Evolutionary conservation across 257 asterid species (phyloP).

Genomic region (Salvia splendens): DNA sequence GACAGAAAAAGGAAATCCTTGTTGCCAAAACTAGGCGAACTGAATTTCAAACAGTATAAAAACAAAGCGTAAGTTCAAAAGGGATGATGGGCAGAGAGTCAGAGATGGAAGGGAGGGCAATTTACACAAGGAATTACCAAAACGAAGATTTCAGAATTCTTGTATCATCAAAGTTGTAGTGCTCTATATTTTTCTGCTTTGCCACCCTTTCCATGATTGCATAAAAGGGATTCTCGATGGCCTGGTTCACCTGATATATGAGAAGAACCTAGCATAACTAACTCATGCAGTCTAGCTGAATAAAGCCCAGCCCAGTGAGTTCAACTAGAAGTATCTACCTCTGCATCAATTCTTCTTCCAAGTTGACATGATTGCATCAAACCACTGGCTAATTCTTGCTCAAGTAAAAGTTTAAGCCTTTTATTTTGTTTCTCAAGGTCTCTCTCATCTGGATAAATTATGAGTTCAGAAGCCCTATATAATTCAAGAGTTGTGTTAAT

Average conservation of each 20-base stretch:
- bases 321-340: conserved; percentile 50
- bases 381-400: conserved; percentile 45
- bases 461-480: conserved; percentile 65
- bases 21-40: conserved; percentile 69
- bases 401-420: conserved; percentile 52
- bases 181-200: conserved; percentile 62
- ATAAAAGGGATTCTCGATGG: conserved; percentile 61
- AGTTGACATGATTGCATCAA: conserved; percentile 37
- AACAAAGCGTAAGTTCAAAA: conserved; percentile 20
- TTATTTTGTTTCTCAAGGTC: conserved; percentile 48
- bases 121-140: conserved; percentile 45
- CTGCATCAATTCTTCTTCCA: conserved; percentile 42
- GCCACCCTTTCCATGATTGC: conserved; percentile 62
- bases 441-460: conserved; percentile 53
- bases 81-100: neutral
- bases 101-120: neutral
- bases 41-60: conserved; percentile 34
- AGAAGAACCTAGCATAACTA: conserved; percentile 30
- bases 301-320: conserved; percentile 5
- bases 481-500: conserved; percentile 52
- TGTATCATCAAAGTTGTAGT: conserved; percentile 48
- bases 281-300: conserved; percentile 7
- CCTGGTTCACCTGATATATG: conserved; percentile 56
- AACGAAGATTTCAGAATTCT: conserved; percentile 74
- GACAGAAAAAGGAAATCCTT: conserved; percentile 66